These are phyloP conservation scores for Chionographis japonica DNA, from an alignment of 106 monocot genomes.

Conservation along the genomic window DNA sequence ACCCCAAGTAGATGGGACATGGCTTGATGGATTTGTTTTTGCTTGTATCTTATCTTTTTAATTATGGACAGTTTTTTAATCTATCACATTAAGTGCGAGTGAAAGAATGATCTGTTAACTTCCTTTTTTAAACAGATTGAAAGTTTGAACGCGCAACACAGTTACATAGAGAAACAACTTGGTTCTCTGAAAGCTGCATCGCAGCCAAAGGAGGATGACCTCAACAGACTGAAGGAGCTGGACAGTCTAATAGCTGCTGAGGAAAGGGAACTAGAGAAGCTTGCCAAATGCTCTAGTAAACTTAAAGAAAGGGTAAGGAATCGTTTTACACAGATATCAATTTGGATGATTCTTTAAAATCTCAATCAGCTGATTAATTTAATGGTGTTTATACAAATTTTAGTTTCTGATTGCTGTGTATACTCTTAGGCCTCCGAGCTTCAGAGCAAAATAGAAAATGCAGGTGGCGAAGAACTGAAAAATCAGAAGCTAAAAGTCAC, in stretches of 20 bases:
- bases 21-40: not conserved
- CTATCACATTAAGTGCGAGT: not conserved
- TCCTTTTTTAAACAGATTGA: slow-evolving; percentile 50
- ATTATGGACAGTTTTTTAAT: not conserved
- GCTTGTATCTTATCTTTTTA: not conserved
- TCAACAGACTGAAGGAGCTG: slow-evolving; percentile 65
- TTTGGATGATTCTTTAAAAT: not conserved
- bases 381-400: not conserved
- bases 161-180: slow-evolving; percentile 70
- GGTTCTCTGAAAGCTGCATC: slow-evolving; percentile 60
- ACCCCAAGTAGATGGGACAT: no score
- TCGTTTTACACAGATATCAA: not conserved
- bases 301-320: slow-evolving; percentile 68
- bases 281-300: slow-evolving; percentile 54
- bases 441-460: slow-evolving; percentile 91
- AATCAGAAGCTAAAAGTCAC: slow-evolving; percentile 70
- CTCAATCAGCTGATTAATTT: not conserved
- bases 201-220: slow-evolving; percentile 62
- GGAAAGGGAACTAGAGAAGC: slow-evolving; percentile 61
- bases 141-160: slow-evolving; percentile 53
- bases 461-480: slow-evolving; percentile 86
- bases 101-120: not conserved
- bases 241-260: slow-evolving; percentile 45
- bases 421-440: slow-evolving; percentile 62
- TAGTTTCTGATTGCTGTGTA: not conserved